phyloP scores from a whole-genome alignment of 2,329 filamentous ascomycete genomes.

The Fusarium verrucosum region DNA sequence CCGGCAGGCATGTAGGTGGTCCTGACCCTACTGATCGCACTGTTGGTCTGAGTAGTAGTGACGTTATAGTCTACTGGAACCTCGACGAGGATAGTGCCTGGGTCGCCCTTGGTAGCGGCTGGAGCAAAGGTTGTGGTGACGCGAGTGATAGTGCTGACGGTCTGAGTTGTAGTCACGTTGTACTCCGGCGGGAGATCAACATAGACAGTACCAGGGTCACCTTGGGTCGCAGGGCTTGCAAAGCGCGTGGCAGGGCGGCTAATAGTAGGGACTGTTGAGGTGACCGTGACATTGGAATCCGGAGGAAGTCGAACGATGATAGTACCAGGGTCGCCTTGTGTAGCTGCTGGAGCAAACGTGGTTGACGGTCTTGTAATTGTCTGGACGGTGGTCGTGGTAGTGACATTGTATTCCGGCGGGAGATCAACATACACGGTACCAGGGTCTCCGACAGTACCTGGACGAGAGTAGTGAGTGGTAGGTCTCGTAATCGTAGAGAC shows the following conservation, averaged over 20 bases:
- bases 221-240: neutral
- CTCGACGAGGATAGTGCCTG: conserved; percentile 2
- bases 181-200: conserved; percentile 5
- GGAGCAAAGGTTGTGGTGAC: conserved; percentile 5
- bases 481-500: conserved; percentile 15
- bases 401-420: conserved; percentile 15
- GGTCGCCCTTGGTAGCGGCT: conserved; percentile 16
- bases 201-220: conserved; percentile 14
- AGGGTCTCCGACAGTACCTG: conserved; percentile 3
- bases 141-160: conserved; percentile 3
- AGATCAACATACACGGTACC: conserved; percentile 15
- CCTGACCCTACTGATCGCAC: neutral
- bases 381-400: neutral
- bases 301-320: conserved; percentile 16
- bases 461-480: conserved; percentile 1
- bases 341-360: conserved; percentile 3
- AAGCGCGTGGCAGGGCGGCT: conserved; percentile 7
- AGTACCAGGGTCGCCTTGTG: conserved; percentile 15
- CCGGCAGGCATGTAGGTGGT: conserved; percentile 7
- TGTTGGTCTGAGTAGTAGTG: conserved; percentile 2
- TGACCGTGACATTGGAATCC: conserved; percentile 7
- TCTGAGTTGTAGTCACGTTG: conserved; percentile 7
- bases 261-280: neutral
- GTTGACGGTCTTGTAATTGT: conserved; percentile 13
- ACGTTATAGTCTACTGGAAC: conserved; percentile 9